These are phyloP conservation scores for Mortierella sp. DNA, from an alignment of 371 early-diverging fungal species.

Conservation along the genomic window DNA sequence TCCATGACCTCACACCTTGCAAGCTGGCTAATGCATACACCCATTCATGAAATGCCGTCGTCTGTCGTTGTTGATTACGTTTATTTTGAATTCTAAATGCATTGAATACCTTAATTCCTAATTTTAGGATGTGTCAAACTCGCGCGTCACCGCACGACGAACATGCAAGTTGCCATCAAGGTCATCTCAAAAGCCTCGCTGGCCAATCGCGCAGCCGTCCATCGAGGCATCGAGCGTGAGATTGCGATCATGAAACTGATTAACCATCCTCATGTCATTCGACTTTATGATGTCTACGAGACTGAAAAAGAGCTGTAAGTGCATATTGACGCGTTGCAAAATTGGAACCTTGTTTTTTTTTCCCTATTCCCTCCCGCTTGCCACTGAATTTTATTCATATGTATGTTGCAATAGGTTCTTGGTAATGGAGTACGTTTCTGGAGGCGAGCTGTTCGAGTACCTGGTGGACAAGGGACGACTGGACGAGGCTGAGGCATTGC, in stretches of 20 bases:
- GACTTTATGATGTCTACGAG: constrained; percentile 92
- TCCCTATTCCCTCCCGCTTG: not conserved
- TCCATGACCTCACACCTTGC: too few species aligned
- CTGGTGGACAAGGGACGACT: constrained; percentile 91
- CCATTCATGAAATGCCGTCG: too few species aligned
- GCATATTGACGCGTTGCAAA: not conserved
- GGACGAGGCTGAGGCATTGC: constrained; percentile 86
- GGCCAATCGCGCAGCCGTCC: constrained; percentile 68
- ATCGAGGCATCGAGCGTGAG: constrained; percentile 91
- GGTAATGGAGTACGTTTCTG: constrained; percentile 96
- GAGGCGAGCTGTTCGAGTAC: constrained; percentile 97
- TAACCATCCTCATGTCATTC: constrained; percentile 91
- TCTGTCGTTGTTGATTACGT: too few species aligned
- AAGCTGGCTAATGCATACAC: too few species aligned
- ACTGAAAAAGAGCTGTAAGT: constrained; percentile 80
- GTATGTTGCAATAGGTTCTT: constrained; percentile 73
- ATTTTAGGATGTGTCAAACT: constrained; percentile 80
- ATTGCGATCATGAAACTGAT: constrained; percentile 95
- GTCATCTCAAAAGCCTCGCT: constrained; percentile 82
- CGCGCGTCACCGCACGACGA: constrained; percentile 78
- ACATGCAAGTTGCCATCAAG: constrained; percentile 89
- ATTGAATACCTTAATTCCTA: not conserved
- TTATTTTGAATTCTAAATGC: not conserved
- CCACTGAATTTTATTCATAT: not conserved
- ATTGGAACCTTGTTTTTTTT: constrained; percentile 5